Evolutionary conservation across 2,329 filamentous ascomycete species (phyloP).

Genomic region (Colletotrichum graminicola): DNA sequence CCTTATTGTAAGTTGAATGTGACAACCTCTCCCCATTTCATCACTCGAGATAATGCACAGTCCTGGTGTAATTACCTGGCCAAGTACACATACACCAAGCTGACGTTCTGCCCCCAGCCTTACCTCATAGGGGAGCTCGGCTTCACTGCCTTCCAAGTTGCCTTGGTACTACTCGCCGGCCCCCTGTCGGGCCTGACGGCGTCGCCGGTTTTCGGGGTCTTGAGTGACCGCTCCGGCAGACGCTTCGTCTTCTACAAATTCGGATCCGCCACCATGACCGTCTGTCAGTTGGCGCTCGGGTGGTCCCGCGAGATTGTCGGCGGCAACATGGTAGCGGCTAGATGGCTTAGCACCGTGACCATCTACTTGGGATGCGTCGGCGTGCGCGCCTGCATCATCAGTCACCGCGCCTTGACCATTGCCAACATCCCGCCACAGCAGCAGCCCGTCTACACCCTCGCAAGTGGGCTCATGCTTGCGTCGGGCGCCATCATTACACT

Average conservation of each 20-base stretch:
- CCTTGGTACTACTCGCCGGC: constrained; percentile 2
- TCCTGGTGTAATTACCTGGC: no score
- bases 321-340: not conserved
- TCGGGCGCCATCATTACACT: not conserved
- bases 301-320: not conserved
- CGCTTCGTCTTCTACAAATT: not conserved
- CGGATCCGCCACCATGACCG: not conserved
- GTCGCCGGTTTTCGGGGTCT: not conserved
- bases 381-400: not conserved
- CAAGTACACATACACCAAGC: no score
- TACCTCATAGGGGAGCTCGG: not conserved
- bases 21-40: no score
- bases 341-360: not conserved
- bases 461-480: not conserved
- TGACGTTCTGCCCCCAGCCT: not conserved
- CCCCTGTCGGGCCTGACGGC: constrained; percentile 1
- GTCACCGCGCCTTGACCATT: constrained; percentile 1
- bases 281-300: not conserved
- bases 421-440: constrained; percentile 18
- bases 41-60: no score
- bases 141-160: constrained; percentile 5
- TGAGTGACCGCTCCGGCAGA: constrained; percentile 8
- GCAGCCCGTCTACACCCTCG: constrained; percentile 14
- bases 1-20: no score
- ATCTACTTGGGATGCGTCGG: constrained; percentile 1